Evolutionary conservation across 805 yeast species (phyloP), one percentile per base, ranked within the genome.

Genomic region (Metschnikowia dekortorum): DNA sequence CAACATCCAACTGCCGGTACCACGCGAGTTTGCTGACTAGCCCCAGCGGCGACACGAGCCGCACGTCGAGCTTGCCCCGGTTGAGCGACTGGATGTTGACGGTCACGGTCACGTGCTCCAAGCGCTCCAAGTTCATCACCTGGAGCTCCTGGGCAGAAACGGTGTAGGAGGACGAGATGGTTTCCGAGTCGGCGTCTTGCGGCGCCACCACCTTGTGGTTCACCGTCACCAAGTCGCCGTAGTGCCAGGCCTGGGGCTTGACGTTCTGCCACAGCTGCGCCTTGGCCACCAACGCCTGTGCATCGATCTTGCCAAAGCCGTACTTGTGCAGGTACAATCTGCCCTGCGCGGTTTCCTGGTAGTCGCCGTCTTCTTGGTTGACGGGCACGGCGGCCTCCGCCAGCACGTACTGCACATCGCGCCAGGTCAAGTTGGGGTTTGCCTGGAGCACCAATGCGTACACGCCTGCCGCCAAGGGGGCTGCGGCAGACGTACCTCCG

Each of bases 401-500:
- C 2, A 88, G 80, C 18, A 94, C 74, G 61, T 91, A 89, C 69
- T 94, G 99, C 49, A 91, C 76, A 64, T 94, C 99, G 64, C 99
- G 80, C 99, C 99, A 94, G 0, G 97, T 87, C 49, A 94, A 77
- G 4, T 84, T 78, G 1, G 97, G 96, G 56, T 96, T 87, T 3
- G 85, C 90, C 58, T 85, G 83, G 46, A 94, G 72, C 2, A 88
- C 88, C 47, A 94, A 73, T 0, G 97, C 81, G 64, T 87, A 89
- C 1, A 94, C 78, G n/a, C 98, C 99, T 0, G 98, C 97, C 0
- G 97, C 98, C 50, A 94, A 75, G 0, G 99, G 99, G 0, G 99
- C 99, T 13, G 99, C 97, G 0, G 99, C 99, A 22, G 98, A 92
- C 0, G 99, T 94, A 18, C 99, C 99, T 9, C 97, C 97, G 66